Percentiles rank a stretch among this genome's conserved stretches.
Evolutionary conservation across 495 filamentous ascomycete genomes (phyloP).

Genomic region (Aspergillus baeticus): DNA sequence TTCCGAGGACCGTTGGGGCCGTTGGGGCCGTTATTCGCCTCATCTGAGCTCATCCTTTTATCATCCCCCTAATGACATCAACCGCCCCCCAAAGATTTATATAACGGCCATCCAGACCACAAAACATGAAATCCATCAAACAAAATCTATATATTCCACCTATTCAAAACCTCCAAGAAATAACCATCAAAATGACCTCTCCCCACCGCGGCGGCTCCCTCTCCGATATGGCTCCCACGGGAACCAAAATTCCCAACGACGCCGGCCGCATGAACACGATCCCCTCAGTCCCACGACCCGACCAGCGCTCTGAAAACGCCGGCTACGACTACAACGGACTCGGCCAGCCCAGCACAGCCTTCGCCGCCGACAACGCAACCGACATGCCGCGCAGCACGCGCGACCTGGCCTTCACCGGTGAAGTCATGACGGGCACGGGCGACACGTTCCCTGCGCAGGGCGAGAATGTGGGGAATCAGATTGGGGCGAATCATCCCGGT

Average conservation of each 20-base stretch:
- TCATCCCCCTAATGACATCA: background rate
- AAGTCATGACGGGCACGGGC: constrained; percentile 53
- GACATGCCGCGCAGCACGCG: constrained; percentile 50
- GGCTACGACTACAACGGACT: constrained; percentile 31
- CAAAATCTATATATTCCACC: background rate
- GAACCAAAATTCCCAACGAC: constrained; percentile 54
- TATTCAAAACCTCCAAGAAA: background rate
- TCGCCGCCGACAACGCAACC: constrained; percentile 51
- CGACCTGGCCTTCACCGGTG: constrained; percentile 46
- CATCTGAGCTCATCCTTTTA: background rate
- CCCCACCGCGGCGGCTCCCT: constrained; percentile 35
- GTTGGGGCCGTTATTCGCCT: background rate
- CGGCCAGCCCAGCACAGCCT: constrained; percentile 33
- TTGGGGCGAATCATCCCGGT: constrained; percentile 6
- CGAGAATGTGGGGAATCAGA: constrained; percentile 42
- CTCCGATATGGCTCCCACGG: constrained; percentile 51
- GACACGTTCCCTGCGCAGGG: constrained; percentile 42
- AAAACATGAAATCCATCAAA: no score
- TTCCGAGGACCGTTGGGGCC: background rate
- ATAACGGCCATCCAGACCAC: no score
- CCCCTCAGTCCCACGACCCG: constrained; percentile 55
- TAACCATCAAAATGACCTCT: constrained; percentile 15
- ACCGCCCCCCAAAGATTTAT: background rate
- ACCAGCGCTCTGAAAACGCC: constrained; percentile 40
- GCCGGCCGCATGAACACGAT: constrained; percentile 52